Evolutionary conservation across 495 filamentous ascomycete genomes (phyloP).

Genomic region (Aspergillus sclerotiicarbonarius): DNA sequence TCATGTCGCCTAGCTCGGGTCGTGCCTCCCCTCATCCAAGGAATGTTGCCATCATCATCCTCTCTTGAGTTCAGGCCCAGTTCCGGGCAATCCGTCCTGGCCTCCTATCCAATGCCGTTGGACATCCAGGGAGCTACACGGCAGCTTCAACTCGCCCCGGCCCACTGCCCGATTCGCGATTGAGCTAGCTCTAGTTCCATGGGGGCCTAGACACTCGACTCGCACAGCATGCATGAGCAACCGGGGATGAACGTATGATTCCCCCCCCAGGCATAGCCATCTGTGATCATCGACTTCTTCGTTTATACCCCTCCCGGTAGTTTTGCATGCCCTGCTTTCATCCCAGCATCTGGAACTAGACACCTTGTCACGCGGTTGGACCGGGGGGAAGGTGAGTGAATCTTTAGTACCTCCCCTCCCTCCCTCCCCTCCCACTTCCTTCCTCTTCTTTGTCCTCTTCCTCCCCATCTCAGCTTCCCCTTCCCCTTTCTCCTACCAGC

Average conservation of each 20-base stretch:
- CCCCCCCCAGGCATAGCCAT: not conserved
- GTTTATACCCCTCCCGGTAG: not conserved
- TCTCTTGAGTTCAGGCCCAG: not conserved
- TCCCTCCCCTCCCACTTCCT: conserved; percentile 15
- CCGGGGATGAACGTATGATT: conserved; percentile 3
- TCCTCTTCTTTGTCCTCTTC: conserved; percentile 9
- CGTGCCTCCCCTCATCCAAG: not conserved
- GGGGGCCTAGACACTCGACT: conserved; percentile 5
- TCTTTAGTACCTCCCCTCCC: conserved; percentile 13
- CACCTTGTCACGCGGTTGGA: conserved; percentile 5
- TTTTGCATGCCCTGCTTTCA: conserved; percentile 1
- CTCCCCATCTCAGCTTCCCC: conserved; percentile 11
- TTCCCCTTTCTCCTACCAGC: not conserved
- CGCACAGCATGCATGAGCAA: not conserved
- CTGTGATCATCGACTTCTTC: not conserved
- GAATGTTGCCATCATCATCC: not conserved
- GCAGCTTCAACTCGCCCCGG: not conserved
- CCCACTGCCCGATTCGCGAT: not conserved
- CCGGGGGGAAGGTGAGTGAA: not conserved
- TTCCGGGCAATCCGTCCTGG: not conserved
- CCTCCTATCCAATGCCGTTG: not conserved
- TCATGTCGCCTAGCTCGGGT: not conserved
- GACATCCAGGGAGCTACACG: not conserved
- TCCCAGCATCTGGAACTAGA: not conserved
- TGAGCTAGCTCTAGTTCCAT: not conserved